Base-by-base conservation (phyloP, 768 basidiomycete species). In the Serendipita sp. region DNA sequence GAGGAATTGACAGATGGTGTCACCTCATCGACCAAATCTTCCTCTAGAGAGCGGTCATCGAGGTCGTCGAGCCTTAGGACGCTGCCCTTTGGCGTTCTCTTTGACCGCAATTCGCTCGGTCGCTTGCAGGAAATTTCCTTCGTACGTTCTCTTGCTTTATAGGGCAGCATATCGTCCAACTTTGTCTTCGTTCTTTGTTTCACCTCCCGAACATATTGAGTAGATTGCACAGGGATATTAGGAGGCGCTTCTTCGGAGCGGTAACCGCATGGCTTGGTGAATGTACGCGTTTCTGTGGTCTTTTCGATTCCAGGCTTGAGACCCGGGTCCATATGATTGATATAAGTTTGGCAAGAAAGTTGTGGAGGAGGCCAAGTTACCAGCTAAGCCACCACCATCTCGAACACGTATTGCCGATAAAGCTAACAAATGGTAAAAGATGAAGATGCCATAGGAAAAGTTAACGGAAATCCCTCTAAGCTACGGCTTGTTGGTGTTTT, bases 401-500 rank as follows among this genome's bases (percentile, higher is more conserved):
- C 44, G 13, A 45, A 45, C 44, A 13, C 11, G 11, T 13, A 13
- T 18, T 2, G n/a, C n/a, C 18, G n/a, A 31, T 31, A 18, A 31
- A n/a, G 48, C n/a, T 2, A 8, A 50, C 48, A 50, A 18, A 50
- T 50, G 48, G 6, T n/a, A 18, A 50, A 50, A 31, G 48, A 50
- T 50, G 48, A 18, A 8, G 48, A 13, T 40, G 40, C 5, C 1
- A 40, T 40, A 40, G 40, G 29, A 50, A 5, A 50, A 31, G 1
- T 31, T 8, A n/a, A 18, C 29, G n/a, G 8, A 5, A 50, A 50
- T 18, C 1, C 48, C 18, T 50, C 48, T 5, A 50, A 60, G 2
- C 27, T 33, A 3, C 23, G 55, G 34, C 23, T 60, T 60, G 55
- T 60, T 27, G 67, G 67, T 15, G 67, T 63, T 16, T 40, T 68